Base-by-base conservation (phyloP, 2,329 filamentous ascomycete species). In the Sporothrix phasma region DNA sequence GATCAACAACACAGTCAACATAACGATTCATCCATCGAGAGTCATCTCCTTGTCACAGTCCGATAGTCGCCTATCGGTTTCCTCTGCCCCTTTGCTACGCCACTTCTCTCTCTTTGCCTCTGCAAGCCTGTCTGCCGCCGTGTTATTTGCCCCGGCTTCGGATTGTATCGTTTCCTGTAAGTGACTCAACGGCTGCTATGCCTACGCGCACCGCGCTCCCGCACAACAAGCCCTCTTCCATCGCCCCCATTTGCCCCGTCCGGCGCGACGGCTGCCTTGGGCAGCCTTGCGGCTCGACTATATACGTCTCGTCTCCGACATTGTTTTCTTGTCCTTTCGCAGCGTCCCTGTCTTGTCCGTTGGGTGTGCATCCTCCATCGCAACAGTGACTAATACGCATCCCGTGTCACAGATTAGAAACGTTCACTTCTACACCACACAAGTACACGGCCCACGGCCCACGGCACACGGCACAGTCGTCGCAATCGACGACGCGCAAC, bases 21-120 rank as follows among this genome's bases (percentile, higher is more conserved):
- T 71, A 73, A 74, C 72, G 74, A 76, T 77, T 79, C 75, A 53
- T 59, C 72, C 72, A 78, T 75, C 75, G 76, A 82, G 81, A 82
- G 78, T 81, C 74, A 75, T 77, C 78, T 78, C 76, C 77, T 66
- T 79, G 81, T 84, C 82, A 82, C 82, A 82, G 82, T 80, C 78
- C 76, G 81, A 80, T 80, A 75, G 76, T 84, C 81, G 78, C 81
- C 76, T 39, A 51, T 75, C 81, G 83, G 81, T 64, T 66, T n/a
- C 67, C 79, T 74, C 72, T 76, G 77, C 77, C 76, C 74, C 72
- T 71, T 70, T 74, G 51, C 51, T 39, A 56, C 75, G 72, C 72
- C 67, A 69, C 64, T 62, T 67, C 69, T 47, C 49, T 53, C 24
- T 61, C 45, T 34, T 62, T 26, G 68, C 67, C 69, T 67, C 66